These are phyloP conservation scores for Talaromyces amestolkiae DNA, from an alignment of 2,329 filamentous ascomycete species.

Conservation along the genomic window DNA sequence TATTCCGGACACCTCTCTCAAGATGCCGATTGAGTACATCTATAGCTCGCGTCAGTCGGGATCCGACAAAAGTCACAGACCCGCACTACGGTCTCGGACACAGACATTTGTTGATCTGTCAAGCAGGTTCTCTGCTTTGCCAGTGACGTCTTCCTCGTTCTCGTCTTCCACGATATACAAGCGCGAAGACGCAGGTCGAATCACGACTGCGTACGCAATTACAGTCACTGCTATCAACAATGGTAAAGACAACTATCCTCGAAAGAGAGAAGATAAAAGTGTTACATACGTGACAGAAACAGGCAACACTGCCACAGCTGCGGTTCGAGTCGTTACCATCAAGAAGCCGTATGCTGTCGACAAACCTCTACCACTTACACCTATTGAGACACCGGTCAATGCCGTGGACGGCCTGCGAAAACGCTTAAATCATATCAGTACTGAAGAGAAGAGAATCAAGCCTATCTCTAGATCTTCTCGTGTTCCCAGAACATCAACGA, in stretches of 20 bases:
- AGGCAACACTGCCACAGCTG: neutral
- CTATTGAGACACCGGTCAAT: constrained; percentile 1
- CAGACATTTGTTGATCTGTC: constrained; percentile 13
- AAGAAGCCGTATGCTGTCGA: constrained; percentile 10
- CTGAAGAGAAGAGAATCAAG: neutral
- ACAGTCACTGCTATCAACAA: constrained; percentile 14
- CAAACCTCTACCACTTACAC: constrained; percentile 17
- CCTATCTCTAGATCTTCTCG: neutral
- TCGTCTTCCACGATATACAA: constrained; percentile 10
- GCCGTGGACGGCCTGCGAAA: neutral
- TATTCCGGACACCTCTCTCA: constrained; percentile 2
- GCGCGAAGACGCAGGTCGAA: neutral
- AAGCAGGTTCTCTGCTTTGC: constrained; percentile 12
- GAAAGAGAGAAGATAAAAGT: neutral
- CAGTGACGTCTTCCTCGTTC: constrained; percentile 9
- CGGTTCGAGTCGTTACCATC: constrained; percentile 12
- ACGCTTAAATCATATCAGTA: neutral
- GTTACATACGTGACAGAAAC: neutral
- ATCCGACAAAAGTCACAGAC: constrained; percentile 3
- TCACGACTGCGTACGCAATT: constrained; percentile 15
- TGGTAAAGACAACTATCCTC: neutral
- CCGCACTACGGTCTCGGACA: constrained; percentile 10
- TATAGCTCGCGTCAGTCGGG: neutral
- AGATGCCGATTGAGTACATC: constrained; percentile 5
- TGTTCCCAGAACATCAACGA: constrained; percentile 8